Percentiles rank a stretch among this genome's conserved stretches.
Conservation (phyloP, 179 eudicot genomes). For the Beta macrorhiza region DNA sequence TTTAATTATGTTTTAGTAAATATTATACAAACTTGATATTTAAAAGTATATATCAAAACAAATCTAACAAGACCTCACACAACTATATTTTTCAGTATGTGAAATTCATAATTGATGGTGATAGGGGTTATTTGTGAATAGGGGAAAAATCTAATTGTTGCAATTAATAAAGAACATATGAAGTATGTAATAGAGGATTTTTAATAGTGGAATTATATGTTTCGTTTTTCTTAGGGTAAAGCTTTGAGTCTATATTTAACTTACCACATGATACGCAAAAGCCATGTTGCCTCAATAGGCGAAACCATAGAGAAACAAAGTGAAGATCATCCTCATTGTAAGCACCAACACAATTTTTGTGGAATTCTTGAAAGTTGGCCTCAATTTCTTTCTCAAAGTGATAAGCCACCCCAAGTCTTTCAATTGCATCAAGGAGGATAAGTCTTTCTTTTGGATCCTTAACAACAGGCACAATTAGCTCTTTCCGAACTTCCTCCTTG, state of each 20-base stretch:
- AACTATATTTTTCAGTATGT: no score
- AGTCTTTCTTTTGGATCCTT: neutral
- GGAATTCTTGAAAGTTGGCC: neutral
- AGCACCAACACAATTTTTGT: neutral
- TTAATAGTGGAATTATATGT: no score
- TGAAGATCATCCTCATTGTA: constrained; percentile 1
- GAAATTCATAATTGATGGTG: no score
- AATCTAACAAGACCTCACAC: no score
- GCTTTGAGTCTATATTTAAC: neutral
- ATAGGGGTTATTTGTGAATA: no score
- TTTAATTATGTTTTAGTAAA: no score
- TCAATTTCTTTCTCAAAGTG: constrained; percentile 12
- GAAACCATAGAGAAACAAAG: constrained; percentile 1
- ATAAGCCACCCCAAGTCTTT: constrained; percentile 7
- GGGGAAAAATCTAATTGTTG: no score
- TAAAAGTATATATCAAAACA: no score
- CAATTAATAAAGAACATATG: no score
- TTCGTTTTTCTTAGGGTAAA: neutral
- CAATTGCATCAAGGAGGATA: neutral
- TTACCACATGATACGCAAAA: neutral
- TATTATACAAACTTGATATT: no score
- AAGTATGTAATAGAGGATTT: no score
- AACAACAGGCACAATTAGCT: neutral
- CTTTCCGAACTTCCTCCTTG: constrained; percentile 2
- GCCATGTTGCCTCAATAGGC: constrained; percentile 1